These are phyloP conservation scores for Huntiella omanensis DNA, from an alignment of 2,329 filamentous ascomycete genomes.

Conservation along the genomic window DNA sequence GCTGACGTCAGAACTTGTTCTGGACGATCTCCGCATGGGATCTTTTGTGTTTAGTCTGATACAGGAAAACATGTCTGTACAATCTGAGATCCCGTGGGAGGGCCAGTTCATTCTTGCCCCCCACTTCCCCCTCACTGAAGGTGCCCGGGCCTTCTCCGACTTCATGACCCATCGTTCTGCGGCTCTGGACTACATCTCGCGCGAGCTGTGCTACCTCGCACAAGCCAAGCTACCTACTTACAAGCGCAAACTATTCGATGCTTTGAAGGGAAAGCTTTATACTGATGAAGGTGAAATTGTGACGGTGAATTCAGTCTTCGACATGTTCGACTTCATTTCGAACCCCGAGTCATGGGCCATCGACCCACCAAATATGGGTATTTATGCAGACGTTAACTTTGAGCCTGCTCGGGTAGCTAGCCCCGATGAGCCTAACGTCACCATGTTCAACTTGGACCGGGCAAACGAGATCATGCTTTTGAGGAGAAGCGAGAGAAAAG, in stretches of 20 bases:
- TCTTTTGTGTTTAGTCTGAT: conserved; percentile 68
- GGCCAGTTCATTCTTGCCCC: conserved; percentile 38
- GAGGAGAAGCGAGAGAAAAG: conserved; percentile 42
- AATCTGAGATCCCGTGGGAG: conserved; percentile 56
- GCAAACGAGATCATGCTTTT: conserved; percentile 57
- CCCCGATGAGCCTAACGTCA: conserved; percentile 34
- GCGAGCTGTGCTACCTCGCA: conserved; percentile 63
- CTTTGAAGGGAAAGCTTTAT: conserved; percentile 60
- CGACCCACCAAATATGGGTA: conserved; percentile 33
- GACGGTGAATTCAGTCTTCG: conserved; percentile 61
- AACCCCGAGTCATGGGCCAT: conserved; percentile 31
- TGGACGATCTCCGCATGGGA: conserved; percentile 61
- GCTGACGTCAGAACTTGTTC: conserved; percentile 54
- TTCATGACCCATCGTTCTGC: conserved; percentile 63
- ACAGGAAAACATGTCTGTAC: conserved; percentile 50
- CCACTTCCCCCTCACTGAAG: conserved; percentile 49
- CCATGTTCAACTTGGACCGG: conserved; percentile 49
- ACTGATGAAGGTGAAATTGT: conserved; percentile 47
- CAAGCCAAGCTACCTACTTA: conserved; percentile 51
- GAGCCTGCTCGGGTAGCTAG: conserved; percentile 3
- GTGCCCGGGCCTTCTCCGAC: conserved; percentile 51
- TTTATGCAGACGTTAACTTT: conserved; percentile 26
- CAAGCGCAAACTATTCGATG: conserved; percentile 48
- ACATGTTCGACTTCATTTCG: conserved; percentile 75
- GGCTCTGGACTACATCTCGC: conserved; percentile 66